Conservation (phyloP, 345 rosid species). For the Alliaria petiolata region DNA sequence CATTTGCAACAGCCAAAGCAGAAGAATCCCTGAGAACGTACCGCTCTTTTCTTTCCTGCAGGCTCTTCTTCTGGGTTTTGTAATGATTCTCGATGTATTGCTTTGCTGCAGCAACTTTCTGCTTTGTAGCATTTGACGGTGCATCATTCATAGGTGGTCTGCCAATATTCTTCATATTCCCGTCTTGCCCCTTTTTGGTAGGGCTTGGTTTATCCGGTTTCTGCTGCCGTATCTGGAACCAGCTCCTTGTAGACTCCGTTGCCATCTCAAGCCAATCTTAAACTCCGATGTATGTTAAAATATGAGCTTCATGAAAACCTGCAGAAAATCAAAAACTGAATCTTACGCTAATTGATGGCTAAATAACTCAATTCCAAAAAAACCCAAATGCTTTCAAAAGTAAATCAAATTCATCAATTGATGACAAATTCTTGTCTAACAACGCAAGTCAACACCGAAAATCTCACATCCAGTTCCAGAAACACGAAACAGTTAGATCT, state of each 20-base stretch:
- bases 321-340: neutral
- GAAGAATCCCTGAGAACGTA: neutral
- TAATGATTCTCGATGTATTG: slow-evolving; percentile 47
- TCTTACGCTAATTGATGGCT: neutral
- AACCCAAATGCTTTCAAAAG: neutral
- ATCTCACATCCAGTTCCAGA: neutral
- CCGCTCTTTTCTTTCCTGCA: slow-evolving; percentile 51
- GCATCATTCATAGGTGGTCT: slow-evolving; percentile 40
- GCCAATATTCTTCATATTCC: slow-evolving; percentile 29
- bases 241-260: slow-evolving; percentile 45
- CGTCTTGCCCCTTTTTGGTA: slow-evolving; percentile 33
- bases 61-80: slow-evolving; percentile 40
- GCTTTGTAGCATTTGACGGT: slow-evolving; percentile 44
- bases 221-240: slow-evolving; percentile 44
- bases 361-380: neutral
- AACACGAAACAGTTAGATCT: neutral
- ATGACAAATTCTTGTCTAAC: neutral
- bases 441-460: neutral
- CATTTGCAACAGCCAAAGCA: neutral
- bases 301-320: slow-evolving; percentile 5
- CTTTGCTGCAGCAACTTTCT: slow-evolving; percentile 46
- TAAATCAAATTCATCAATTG: neutral
- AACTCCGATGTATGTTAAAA: slow-evolving; percentile 6
- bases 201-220: slow-evolving; percentile 32
- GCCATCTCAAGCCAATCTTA: slow-evolving; percentile 28